These are phyloP conservation scores for Castanea mollissima DNA, from an alignment of 306 rosid genomes.

Conservation along the genomic window DNA sequence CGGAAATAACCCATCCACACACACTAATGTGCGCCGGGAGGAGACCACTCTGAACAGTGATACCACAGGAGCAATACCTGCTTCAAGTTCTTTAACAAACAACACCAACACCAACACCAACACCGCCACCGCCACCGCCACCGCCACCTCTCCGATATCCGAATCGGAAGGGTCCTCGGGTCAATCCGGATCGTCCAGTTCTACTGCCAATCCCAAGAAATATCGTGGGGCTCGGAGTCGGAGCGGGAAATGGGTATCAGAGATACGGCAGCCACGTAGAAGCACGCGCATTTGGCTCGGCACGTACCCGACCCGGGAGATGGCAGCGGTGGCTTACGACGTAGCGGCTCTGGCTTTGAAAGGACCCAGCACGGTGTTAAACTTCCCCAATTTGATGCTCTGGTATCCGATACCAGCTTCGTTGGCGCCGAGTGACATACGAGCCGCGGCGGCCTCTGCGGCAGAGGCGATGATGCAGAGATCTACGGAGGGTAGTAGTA, in stretches of 20 bases:
- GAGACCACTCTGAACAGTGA: neutral
- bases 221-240: slow-evolving; percentile 72
- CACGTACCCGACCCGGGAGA: too few relatives aligned
- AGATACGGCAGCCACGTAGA: slow-evolving; percentile 90
- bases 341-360: too few relatives aligned
- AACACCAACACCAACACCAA: too few relatives aligned
- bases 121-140: neutral
- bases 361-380: too few relatives aligned
- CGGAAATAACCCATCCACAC: too few relatives aligned
- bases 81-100: neutral
- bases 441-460: neutral
- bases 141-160: neutral
- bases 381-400: too few relatives aligned
- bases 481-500: neutral
- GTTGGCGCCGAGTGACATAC: neutral
- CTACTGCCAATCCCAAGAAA: slow-evolving; percentile 27
- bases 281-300: slow-evolving; percentile 72
- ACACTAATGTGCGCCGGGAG: too few relatives aligned
- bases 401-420: neutral
- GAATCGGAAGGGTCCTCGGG: slow-evolving; percentile 8
- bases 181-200: neutral
- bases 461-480: neutral
- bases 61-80: too few relatives aligned
- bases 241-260: slow-evolving; percentile 95
- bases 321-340: too few relatives aligned